These are phyloP conservation scores for Fomitiporia mediterranea DNA, from an alignment of 1,284 basidiomycete species.

Conservation along the genomic window DNA sequence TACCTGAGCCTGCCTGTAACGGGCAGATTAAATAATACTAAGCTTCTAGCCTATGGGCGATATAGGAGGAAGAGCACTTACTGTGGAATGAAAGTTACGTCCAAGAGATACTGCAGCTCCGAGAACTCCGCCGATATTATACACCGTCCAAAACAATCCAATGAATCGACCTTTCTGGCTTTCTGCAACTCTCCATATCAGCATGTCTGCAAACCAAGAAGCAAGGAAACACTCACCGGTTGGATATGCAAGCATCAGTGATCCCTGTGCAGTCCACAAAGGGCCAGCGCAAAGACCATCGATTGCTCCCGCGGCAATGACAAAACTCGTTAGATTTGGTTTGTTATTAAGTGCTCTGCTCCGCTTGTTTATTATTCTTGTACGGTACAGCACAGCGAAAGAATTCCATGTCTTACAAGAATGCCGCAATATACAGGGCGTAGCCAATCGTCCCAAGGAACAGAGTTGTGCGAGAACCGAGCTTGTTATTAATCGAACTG, in stretches of 20 bases:
- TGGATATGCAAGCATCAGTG: constrained; percentile 49
- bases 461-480: constrained; percentile 45
- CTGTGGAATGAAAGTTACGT: constrained; percentile 41
- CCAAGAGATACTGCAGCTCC: constrained; percentile 57
- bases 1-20: not conserved
- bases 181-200: constrained; percentile 21
- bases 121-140: constrained; percentile 62
- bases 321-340: constrained; percentile 34
- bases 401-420: constrained; percentile 30
- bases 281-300: constrained; percentile 56
- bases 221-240: constrained; percentile 45
- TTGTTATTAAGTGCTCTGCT: constrained; percentile 25
- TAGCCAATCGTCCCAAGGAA: constrained; percentile 44
- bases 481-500: constrained; percentile 22
- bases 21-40: not conserved
- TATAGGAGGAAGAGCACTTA: constrained; percentile 18
- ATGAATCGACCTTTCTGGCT: constrained; percentile 39
- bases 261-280: constrained; percentile 56
- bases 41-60: too few species aligned
- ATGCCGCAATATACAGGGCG: constrained; percentile 45
- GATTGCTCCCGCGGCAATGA: constrained; percentile 51
- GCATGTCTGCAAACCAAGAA: constrained; percentile 18
- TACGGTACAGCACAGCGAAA: constrained; percentile 21
- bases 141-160: constrained; percentile 63
- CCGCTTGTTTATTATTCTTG: too few species aligned